phyloP scores from a whole-genome alignment of 2,329 filamentous ascomycete genomes.

The Hymenoscyphus linearis region DNA sequence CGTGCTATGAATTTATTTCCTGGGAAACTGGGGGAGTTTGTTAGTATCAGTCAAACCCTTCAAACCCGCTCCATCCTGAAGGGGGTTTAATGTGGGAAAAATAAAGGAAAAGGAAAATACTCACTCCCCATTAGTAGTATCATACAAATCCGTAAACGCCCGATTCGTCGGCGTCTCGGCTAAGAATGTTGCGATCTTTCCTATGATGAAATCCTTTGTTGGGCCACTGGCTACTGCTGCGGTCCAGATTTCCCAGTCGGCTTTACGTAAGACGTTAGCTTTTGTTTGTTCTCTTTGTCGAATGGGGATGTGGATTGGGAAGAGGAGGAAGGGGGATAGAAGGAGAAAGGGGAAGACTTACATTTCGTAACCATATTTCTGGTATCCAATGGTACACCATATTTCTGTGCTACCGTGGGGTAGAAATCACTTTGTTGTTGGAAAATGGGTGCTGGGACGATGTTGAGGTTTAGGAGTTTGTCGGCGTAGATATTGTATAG shows the following conservation, averaged over 20 bases:
- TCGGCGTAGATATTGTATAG: slow-evolving; percentile 85
- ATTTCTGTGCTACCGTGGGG: slow-evolving; percentile 62
- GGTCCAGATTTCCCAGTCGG: slow-evolving; percentile 79
- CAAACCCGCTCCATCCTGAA: too few relatives aligned
- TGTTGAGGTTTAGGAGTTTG: slow-evolving; percentile 67
- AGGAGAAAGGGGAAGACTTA: slow-evolving; percentile 5
- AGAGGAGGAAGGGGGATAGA: not conserved
- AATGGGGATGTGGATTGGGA: too few relatives aligned
- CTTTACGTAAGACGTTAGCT: slow-evolving; percentile 2
- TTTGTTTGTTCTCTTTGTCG: not conserved
- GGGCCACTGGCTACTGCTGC: slow-evolving; percentile 65
- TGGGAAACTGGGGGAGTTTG: too few relatives aligned
- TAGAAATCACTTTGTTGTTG: slow-evolving; percentile 75
- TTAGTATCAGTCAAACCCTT: too few relatives aligned
- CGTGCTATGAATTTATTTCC: slow-evolving; percentile 59
- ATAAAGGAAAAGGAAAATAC: slow-evolving; percentile 31
- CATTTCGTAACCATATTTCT: slow-evolving; percentile 78
- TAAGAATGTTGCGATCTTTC: slow-evolving; percentile 68
- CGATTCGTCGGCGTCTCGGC: slow-evolving; percentile 66
- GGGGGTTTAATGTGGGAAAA: too few relatives aligned
- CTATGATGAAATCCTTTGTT: slow-evolving; percentile 61
- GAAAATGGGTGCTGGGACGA: slow-evolving; percentile 73
- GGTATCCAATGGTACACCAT: slow-evolving; percentile 76
- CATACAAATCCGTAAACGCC: slow-evolving; percentile 73
- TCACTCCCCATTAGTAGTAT: slow-evolving; percentile 63